Evolutionary conservation across 805 yeast species (phyloP).

Genomic region (Candida ascalaphidarum): DNA sequence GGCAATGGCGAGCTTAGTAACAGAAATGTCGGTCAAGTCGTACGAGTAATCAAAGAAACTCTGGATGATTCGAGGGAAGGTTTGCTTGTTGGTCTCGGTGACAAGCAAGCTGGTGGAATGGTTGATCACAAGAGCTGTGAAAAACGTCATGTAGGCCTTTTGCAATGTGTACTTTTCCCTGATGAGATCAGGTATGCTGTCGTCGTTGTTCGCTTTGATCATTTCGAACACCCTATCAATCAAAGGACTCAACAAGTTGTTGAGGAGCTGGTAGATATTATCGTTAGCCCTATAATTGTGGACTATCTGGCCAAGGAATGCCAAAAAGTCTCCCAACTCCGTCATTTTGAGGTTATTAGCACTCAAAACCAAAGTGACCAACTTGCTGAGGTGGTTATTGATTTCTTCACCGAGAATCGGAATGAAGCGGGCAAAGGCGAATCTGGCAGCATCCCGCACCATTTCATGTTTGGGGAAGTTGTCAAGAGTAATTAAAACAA

Average conservation of each 20-base stretch:
- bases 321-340: slow-evolving; percentile 73
- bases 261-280: slow-evolving; percentile 62
- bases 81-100: slow-evolving; percentile 53
- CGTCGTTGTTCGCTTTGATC: slow-evolving; percentile 28
- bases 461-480: slow-evolving; percentile 55
- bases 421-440: slow-evolving; percentile 79
- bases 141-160: slow-evolving; percentile 58
- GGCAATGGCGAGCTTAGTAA: slow-evolving; percentile 61
- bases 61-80: slow-evolving; percentile 54
- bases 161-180: slow-evolving; percentile 62
- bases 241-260: slow-evolving; percentile 69
- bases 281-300: slow-evolving; percentile 67
- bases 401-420: slow-evolving; percentile 52
- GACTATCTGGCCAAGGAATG: slow-evolving; percentile 81
- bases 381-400: slow-evolving; percentile 49
- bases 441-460: slow-evolving; percentile 80
- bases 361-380: slow-evolving; percentile 54
- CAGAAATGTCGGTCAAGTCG: slow-evolving; percentile 52
- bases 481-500: slow-evolving; percentile 76
- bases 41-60: slow-evolving; percentile 59
- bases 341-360: slow-evolving; percentile 45
- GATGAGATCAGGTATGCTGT: slow-evolving; percentile 47
- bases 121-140: slow-evolving; percentile 67
- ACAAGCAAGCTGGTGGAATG: slow-evolving; percentile 72
- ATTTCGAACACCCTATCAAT: slow-evolving; percentile 51